Conservation (phyloP, 169 alveolate genomes). For the Babesia sp. region DNA sequence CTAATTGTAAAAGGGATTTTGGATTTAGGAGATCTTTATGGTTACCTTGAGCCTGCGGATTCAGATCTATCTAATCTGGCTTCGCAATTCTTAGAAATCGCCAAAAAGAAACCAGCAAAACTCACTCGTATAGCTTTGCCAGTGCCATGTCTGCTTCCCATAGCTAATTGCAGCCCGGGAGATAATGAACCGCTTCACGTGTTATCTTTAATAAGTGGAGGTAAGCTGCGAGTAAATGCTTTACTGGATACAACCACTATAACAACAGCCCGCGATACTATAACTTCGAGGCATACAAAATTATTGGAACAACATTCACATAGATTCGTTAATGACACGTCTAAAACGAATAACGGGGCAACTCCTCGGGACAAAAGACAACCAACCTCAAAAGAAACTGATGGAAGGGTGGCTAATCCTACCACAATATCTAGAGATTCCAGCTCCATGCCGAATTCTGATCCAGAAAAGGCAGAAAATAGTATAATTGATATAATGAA, state of each 20-base stretch:
- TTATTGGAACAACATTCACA: neutral
- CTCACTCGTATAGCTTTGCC: neutral
- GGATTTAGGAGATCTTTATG: slow-evolving; percentile 10
- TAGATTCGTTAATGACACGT: neutral
- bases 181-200: neutral
- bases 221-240: neutral
- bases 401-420: neutral
- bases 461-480: neutral
- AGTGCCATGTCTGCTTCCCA: slow-evolving; percentile 4
- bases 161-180: slow-evolving; percentile 31
- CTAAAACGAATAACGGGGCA: neutral
- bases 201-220: neutral
- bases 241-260: slow-evolving; percentile 23
- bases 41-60: slow-evolving; percentile 47
- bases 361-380: too few species aligned
- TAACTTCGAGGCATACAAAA: slow-evolving; percentile 7
- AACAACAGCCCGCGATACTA: slow-evolving; percentile 5
- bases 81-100: slow-evolving; percentile 16
- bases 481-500: slow-evolving; percentile 2
- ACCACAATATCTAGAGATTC: neutral
- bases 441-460: neutral
- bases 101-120: slow-evolving; percentile 9
- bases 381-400: neutral
- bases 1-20: slow-evolving; percentile 13
- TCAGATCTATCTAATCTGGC: neutral